Base-by-base conservation (phyloP, 306 rosid species). In the Prunus dulcis region DNA sequence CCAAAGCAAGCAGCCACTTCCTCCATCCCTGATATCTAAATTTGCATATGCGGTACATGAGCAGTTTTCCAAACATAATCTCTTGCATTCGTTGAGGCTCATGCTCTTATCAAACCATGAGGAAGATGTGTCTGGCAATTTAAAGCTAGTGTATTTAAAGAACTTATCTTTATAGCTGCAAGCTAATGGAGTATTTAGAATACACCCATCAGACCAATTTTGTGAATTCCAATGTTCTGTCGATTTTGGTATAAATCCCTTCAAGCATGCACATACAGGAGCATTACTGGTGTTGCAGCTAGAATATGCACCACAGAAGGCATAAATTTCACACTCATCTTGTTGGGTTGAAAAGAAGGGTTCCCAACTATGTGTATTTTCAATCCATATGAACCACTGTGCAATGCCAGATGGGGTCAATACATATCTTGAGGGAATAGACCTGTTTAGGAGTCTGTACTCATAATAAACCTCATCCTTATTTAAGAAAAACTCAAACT, bases 21-120 rank as follows among this genome's bases (percentile, higher is more conserved):
- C 81, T 4, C 78, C 80, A 1, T 72, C 80, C 11, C 71, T 41
- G 20, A 83, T 61, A 52, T 81, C 82, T 0, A 47, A 64, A 77
- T 81, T 81, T 2, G 89, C 85, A 81, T 79, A 84, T 9, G 86
- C 88, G 17, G 41, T 77, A 67, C 93, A 89, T 15, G 88, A 82
- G 60, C 93, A 89, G 55, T 83, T 83, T 12, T 18, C 32, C 19
- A 67, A 67, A 74, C 93, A 89, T 71, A 18, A 28, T 0, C 2
- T 30, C 34, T 28, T n/a, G 23, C 93, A 86, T 20, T 82, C 85
- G 5, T 41, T n/a, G 1, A 84, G 78, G 27, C 58, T 79, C 82
- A 72, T 71, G 43, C 64, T 84, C 25, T 17, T 72, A 55, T 84
- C 52, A 15, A 47, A 78, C 50, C 67, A 80, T 78, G 46, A 79